phyloP scores from a whole-genome alignment of 345 rosid species.

The Eucalyptus fibrosa region DNA sequence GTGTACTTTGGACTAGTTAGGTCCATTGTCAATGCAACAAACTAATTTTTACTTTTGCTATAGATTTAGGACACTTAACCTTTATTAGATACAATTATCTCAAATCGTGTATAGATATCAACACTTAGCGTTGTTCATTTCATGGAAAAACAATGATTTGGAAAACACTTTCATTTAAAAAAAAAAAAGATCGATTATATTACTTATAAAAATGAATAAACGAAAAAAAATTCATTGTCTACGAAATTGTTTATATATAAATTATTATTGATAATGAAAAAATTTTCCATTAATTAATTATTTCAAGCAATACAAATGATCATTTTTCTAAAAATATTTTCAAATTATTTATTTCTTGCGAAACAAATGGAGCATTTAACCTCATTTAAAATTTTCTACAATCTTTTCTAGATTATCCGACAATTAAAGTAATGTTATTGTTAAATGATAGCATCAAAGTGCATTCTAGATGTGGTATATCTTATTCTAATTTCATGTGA shows the following conservation, averaged over 20 bases:
- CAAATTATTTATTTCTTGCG: rapidly evolving
- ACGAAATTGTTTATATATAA: rapidly evolving
- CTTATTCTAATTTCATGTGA: background rate
- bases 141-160: too few relatives aligned
- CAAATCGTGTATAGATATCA: background rate
- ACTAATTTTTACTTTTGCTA: background rate
- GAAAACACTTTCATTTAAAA: rapidly evolving
- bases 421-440: background rate
- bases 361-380: rapidly evolving
- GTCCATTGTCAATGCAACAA: background rate
- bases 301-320: rapidly evolving
- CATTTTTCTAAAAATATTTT: rapidly evolving
- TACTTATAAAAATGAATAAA: rapidly evolving
- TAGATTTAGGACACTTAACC: background rate
- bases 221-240: too few relatives aligned
- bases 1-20: background rate
- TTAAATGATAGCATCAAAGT: background rate
- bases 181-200: rapidly evolving
- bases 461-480: background rate
- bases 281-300: rapidly evolving
- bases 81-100: background rate
- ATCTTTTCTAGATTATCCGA: background rate
- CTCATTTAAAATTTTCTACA: background rate
- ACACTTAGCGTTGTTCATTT: rapidly evolving
- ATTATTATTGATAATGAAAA: too few relatives aligned